Conservation (phyloP, 2,329 filamentous ascomycete species). For the Aspergillus aculeatus region DNA sequence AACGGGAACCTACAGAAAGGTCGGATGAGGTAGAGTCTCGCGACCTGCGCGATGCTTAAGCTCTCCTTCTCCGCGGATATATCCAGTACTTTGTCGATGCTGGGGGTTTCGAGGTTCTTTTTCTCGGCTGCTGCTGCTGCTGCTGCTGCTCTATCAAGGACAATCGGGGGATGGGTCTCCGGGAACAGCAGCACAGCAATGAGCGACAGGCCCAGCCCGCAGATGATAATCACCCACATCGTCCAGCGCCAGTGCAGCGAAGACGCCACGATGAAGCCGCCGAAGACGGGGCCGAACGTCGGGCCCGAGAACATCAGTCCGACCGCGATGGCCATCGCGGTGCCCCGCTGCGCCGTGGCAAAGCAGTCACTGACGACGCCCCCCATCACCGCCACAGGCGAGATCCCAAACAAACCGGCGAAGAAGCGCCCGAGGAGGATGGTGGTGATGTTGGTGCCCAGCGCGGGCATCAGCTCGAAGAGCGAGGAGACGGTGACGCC, state of each 20-base stretch:
- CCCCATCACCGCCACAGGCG: slow-evolving; percentile 43
- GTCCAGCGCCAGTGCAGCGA: slow-evolving; percentile 2
- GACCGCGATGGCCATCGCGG: not conserved
- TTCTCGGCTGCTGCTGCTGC: not conserved
- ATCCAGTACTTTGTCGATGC: not conserved
- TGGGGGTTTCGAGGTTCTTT: not conserved
- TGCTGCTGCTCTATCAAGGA: not conserved
- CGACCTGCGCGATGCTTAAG: not conserved
- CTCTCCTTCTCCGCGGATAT: not conserved
- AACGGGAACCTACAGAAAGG: not conserved
- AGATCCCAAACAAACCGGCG: slow-evolving; percentile 43
- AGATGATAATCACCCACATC: slow-evolving; percentile 3
- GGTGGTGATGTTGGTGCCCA: slow-evolving; percentile 48
- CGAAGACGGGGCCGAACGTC: not conserved
- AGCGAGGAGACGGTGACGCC: slow-evolving; percentile 57
- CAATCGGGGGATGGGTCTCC: slow-evolving; percentile 2
- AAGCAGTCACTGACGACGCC: slow-evolving; percentile 46
- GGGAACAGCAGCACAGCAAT: not conserved
- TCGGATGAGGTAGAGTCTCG: not conserved
- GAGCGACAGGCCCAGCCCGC: not conserved
- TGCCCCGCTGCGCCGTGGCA: not conserved
- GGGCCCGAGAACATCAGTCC: slow-evolving; percentile 15
- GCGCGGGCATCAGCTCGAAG: slow-evolving; percentile 54
- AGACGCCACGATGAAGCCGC: not conserved
- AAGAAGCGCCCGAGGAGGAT: slow-evolving; percentile 46